phyloP scores from a whole-genome alignment of 768 basidiomycete species.

The Kwoniella mangroviensis region DNA sequence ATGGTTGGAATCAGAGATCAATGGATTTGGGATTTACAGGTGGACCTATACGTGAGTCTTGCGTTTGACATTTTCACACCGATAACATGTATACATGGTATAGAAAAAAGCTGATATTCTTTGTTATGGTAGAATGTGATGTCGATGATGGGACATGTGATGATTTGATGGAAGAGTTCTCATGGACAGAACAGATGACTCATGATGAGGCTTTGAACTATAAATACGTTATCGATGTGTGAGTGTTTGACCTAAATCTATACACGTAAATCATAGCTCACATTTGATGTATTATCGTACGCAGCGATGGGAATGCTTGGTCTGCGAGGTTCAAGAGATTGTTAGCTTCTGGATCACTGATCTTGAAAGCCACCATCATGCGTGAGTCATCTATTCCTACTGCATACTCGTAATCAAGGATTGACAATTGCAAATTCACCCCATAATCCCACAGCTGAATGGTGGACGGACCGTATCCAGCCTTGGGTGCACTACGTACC shows the following conservation, averaged over 20 bases:
- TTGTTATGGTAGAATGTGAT: slow-evolving; percentile 25
- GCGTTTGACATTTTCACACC: too few species aligned
- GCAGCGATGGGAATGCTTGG: slow-evolving; percentile 56
- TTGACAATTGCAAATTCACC: background rate
- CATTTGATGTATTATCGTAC: background rate
- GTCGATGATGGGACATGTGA: slow-evolving; percentile 51
- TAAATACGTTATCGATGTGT: slow-evolving; percentile 55
- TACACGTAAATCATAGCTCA: background rate
- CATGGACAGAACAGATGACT: slow-evolving; percentile 36
- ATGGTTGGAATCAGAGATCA: slow-evolving; percentile 9
- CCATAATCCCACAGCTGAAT: slow-evolving; percentile 34
- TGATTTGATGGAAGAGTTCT: slow-evolving; percentile 42
- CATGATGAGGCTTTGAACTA: slow-evolving; percentile 48
- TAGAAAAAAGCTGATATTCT: background rate
- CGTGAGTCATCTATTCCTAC: slow-evolving; percentile 31
- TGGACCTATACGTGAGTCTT: slow-evolving; percentile 24
- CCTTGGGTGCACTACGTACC: slow-evolving; percentile 58
- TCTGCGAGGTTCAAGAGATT: slow-evolving; percentile 55
- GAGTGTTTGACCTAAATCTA: slow-evolving; percentile 19
- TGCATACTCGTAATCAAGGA: too few species aligned
- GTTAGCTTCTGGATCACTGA: slow-evolving; percentile 42
- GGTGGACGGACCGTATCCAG: slow-evolving; percentile 57
- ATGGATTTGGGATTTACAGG: slow-evolving; percentile 31
- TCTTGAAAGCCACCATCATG: slow-evolving; percentile 55
- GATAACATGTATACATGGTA: too few species aligned